Conservation (phyloP, 495 filamentous ascomycete species). For the Neurospora hispaniola region DNA sequence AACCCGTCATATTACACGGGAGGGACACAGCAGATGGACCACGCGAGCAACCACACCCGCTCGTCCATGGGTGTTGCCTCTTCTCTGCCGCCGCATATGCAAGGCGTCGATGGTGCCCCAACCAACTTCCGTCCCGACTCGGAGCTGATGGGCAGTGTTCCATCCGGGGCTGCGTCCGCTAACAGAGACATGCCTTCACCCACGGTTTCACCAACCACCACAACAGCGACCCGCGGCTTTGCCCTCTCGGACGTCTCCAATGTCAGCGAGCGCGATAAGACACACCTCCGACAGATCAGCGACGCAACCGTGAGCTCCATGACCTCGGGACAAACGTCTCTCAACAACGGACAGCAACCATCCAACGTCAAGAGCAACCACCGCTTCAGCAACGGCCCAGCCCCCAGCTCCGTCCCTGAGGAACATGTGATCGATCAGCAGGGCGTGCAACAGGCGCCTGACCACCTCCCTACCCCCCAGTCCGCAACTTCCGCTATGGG, state of each 20-base stretch:
- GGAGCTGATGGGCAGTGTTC: slow-evolving; percentile 14
- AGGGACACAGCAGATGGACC: slow-evolving; percentile 17
- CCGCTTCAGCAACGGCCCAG: not conserved
- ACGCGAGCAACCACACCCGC: slow-evolving; percentile 12
- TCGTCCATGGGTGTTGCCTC: slow-evolving; percentile 1
- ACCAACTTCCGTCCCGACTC: slow-evolving; percentile 21
- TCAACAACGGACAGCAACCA: not conserved
- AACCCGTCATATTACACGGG: slow-evolving; percentile 9
- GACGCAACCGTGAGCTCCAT: slow-evolving; percentile 33
- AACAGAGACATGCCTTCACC: not conserved
- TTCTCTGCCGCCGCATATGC: not conserved
- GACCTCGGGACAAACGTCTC: not conserved
- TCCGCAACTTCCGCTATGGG: not conserved
- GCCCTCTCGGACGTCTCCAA: slow-evolving; percentile 32
- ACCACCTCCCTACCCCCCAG: not conserved
- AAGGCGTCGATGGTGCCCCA: not conserved
- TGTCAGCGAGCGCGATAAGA: slow-evolving; percentile 29
- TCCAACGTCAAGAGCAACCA: not conserved
- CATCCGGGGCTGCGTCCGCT: not conserved
- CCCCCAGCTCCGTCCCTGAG: not conserved
- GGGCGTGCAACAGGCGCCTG: not conserved
- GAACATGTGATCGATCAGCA: not conserved
- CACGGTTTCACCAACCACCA: not conserved
- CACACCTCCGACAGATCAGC: slow-evolving; percentile 37
- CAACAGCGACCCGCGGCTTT: slow-evolving; percentile 4